Evolutionary conservation across 2,329 filamentous ascomycete species (phyloP).

Genomic region (Colletotrichum sp.): DNA sequence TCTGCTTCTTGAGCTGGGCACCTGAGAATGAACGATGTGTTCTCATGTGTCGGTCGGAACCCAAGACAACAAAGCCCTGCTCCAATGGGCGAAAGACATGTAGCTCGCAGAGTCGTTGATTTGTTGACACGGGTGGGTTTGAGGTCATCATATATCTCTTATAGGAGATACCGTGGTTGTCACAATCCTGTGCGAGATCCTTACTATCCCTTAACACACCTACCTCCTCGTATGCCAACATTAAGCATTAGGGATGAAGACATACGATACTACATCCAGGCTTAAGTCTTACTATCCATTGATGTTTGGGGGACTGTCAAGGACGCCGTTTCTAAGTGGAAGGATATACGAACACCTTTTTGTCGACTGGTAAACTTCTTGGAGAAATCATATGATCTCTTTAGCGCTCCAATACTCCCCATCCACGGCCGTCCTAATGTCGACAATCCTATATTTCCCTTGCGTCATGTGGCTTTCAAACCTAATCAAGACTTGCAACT

Average conservation of each 20-base stretch:
- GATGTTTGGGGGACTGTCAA: not conserved
- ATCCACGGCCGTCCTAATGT: not conserved
- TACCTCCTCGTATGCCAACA: not conserved
- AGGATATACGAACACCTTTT: accelerated
- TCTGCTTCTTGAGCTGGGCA: not conserved
- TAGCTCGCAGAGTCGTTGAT: not conserved
- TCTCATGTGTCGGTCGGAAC: not conserved
- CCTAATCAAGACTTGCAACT: no score
- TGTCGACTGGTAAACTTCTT: not conserved
- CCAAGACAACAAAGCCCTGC: not conserved
- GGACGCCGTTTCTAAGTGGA: not conserved
- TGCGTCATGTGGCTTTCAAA: not conserved
- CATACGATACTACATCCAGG: no score
- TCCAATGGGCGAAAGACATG: accelerated
- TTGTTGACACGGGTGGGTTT: accelerated
- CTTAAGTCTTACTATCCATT: not conserved
- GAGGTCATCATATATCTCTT: not conserved
- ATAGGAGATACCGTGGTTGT: accelerated
- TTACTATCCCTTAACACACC: not conserved
- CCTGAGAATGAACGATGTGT: not conserved
- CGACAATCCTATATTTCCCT: accelerated
- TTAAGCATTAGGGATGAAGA: not conserved
- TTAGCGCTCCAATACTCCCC: accelerated
- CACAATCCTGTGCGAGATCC: not conserved
- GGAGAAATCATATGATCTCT: not conserved